Base-by-base conservation (phyloP, 495 filamentous ascomycete species). In the Hyaloscypha variabilis region DNA sequence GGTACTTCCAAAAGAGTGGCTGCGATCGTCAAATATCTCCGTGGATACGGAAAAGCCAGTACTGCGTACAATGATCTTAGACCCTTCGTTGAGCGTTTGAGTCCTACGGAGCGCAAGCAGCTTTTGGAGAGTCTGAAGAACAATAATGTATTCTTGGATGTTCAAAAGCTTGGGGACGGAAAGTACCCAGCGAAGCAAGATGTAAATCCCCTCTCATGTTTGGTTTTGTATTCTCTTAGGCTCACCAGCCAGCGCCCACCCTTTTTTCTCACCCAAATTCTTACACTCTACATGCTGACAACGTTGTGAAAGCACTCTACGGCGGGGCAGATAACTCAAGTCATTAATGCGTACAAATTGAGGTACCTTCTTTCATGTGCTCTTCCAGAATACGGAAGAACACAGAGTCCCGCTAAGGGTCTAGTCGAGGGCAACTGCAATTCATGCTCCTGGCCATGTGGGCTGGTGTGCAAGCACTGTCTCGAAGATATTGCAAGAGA, bases 61-160 rank as follows among this genome's bases (percentile, higher is more conserved):
- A 67, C 67, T 24, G 64, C 67, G 0, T 73, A 67, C 56, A 65
- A 34, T 29, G 71, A 73, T 57, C 58, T 73, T 6, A 67, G 54
- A 34, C 36, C 42, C 1, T 71, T 58, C 55, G 58, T 68, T 29
- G 58, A 66, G 39, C 13, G 42, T 19, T 55, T 73, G 23, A 63
- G 31, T 46, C 3, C n/a, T 8, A 42, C 64, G 8, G 68, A 73
- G 39, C 59, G 62, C 19, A 36, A 31, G 17, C 24, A 58, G 6
- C 49, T 72, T 2, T 30, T 69, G 6, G 11, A 8, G 25, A 31
- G 39, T 6, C 29, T 71, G 10, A 58, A 26, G n/a, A 54, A n/a
- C 10, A 62, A 62, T 34, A n/a, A 11, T 23, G n/a, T 66, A 11
- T 61, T 46, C 65, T 52, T 31, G 60, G 30, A 59, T 34, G 1